Conservation (phyloP, 2,329 filamentous ascomycete species). For the Talaromyces sp. region DNA sequence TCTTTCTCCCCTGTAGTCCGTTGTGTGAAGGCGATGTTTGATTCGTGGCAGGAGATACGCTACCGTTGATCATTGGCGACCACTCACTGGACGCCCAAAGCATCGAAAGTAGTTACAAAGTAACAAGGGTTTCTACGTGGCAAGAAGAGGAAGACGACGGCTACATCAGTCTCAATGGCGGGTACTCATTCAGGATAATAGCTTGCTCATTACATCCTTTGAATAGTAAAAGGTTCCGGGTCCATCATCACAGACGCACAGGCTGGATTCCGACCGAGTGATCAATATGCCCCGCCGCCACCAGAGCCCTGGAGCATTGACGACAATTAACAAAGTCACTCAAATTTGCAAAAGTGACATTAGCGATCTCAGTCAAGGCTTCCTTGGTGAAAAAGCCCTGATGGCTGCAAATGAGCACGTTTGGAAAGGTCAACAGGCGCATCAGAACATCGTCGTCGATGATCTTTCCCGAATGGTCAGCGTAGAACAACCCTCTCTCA, state of each 20-base stretch:
- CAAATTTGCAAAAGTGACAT: constrained; percentile 57
- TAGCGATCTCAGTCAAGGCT: constrained; percentile 61
- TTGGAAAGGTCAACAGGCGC: constrained; percentile 64
- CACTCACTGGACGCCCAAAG: too few species aligned
- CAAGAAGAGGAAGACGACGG: too few species aligned
- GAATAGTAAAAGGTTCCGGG: not conserved
- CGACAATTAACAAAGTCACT: constrained; percentile 30
- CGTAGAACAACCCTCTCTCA: constrained; percentile 59
- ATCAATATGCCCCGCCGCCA: constrained; percentile 29
- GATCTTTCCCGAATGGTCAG: constrained; percentile 61
- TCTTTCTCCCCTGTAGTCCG: too few species aligned
- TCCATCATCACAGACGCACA: constrained; percentile 20
- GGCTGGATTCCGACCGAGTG: constrained; percentile 27
- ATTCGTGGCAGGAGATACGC: too few species aligned
- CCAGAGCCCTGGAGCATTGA: constrained; percentile 31
- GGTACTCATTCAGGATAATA: not conserved
- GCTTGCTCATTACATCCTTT: not conserved
- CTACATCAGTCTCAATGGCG: too few species aligned
- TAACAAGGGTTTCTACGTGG: too few species aligned
- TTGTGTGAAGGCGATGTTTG: too few species aligned
- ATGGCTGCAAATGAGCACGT: constrained; percentile 64
- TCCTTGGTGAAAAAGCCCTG: constrained; percentile 68
- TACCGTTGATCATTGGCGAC: too few species aligned
- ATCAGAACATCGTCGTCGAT: constrained; percentile 65
- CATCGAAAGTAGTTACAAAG: too few species aligned